Conservation (phyloP, 768 basidiomycete species). For the Baorangia bicolor region DNA sequence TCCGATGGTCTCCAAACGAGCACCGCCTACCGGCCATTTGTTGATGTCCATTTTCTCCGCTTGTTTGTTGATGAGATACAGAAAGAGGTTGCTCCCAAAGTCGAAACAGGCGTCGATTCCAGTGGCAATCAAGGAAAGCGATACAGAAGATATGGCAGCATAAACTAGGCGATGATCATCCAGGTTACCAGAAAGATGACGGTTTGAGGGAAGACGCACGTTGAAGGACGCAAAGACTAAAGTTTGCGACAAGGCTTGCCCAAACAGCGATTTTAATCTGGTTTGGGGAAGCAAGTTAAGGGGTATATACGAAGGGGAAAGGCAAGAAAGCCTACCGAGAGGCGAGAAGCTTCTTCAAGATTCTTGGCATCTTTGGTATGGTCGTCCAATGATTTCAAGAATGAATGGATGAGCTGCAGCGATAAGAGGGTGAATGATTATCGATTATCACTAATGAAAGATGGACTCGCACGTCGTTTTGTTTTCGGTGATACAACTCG, state of each 20-base stretch:
- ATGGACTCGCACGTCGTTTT: slow-evolving; percentile 61
- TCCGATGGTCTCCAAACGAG: slow-evolving; percentile 86
- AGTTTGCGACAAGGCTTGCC: slow-evolving; percentile 78
- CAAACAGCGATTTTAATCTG: slow-evolving; percentile 89
- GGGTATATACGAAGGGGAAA: background rate
- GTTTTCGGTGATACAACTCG: slow-evolving; percentile 63
- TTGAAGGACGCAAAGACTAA: slow-evolving; percentile 69
- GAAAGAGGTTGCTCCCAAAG: slow-evolving; percentile 77
- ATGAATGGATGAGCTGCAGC: slow-evolving; percentile 74
- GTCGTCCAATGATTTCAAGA: slow-evolving; percentile 89
- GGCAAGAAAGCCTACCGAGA: slow-evolving; percentile 50
- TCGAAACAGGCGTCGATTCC: slow-evolving; percentile 88
- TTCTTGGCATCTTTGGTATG: slow-evolving; percentile 80
- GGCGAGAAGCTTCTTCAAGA: slow-evolving; percentile 62
- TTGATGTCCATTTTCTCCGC: slow-evolving; percentile 68
- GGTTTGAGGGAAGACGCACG: slow-evolving; percentile 35
- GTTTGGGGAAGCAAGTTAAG: background rate
- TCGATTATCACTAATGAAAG: background rate
- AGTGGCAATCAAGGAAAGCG: slow-evolving; percentile 86
- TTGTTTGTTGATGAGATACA: slow-evolving; percentile 77
- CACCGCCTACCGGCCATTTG: slow-evolving; percentile 91
- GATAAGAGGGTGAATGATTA: background rate
- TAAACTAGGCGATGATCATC: slow-evolving; percentile 59
- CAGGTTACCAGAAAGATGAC: background rate
- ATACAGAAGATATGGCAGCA: slow-evolving; percentile 81